Evolutionary conservation across 140 eudicot genomes (phyloP).

Genomic region (Cichorium intybus): DNA sequence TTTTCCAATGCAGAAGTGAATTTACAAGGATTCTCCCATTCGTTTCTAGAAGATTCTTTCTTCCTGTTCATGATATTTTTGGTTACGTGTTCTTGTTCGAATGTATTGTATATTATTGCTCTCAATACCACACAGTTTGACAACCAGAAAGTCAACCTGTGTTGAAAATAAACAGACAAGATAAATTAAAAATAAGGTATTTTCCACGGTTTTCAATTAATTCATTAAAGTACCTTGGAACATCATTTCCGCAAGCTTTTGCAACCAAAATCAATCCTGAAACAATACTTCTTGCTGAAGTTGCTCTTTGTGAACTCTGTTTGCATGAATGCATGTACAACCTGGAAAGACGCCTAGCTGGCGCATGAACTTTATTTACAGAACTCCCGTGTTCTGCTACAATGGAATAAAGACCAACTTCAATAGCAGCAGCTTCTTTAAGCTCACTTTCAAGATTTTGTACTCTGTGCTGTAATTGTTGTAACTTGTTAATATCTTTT

Average conservation of each 20-base stretch:
- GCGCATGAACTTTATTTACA: constrained; percentile 81
- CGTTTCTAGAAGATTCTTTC: constrained; percentile 37
- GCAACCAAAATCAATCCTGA: constrained; percentile 88
- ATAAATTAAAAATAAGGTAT: neutral
- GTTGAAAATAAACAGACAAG: neutral
- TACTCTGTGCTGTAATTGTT: constrained; percentile 55
- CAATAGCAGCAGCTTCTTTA: constrained; percentile 93
- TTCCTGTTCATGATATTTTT: constrained; percentile 40
- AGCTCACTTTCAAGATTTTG: constrained; percentile 72
- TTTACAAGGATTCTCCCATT: constrained; percentile 62
- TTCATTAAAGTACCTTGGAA: constrained; percentile 70
- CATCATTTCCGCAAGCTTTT: constrained; percentile 98
- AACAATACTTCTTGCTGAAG: constrained; percentile 66
- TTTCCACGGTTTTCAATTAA: neutral
- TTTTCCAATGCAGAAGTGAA: constrained; percentile 62
- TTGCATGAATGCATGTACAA: constrained; percentile 68
- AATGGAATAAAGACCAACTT: constrained; percentile 77
- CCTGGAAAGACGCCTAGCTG: constrained; percentile 96
- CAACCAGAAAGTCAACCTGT: constrained; percentile 95
- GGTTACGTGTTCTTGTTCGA: constrained; percentile 35
- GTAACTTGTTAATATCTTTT: constrained; percentile 45
- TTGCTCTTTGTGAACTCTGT: constrained; percentile 52
- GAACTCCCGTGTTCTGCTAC: constrained; percentile 98
- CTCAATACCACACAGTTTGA: constrained; percentile 77
- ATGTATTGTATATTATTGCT: constrained; percentile 52